A percentile compares a stretch with the other conserved stretches of the same genome.
These are phyloP conservation scores for Coemansia sp. DNA, from an alignment of 192 early-diverging fungal species.

Conservation along the genomic window DNA sequence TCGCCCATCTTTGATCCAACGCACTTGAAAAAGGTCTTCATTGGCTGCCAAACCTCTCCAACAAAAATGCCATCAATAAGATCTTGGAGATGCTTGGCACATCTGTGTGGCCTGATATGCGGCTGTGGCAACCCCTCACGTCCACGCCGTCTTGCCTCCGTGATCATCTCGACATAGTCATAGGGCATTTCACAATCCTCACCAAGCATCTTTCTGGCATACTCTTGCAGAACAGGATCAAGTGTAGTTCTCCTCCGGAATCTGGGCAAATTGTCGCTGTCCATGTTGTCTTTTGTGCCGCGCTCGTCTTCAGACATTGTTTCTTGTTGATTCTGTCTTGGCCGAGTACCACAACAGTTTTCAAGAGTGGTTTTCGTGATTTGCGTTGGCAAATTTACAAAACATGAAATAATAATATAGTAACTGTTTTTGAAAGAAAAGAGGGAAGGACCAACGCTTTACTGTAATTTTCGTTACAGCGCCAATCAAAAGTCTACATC, in stretches of 20 bases:
- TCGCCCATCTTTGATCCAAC: constrained; percentile 41
- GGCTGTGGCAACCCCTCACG: constrained; percentile 49
- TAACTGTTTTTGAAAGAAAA: too few relatives aligned
- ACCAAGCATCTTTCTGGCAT: constrained; percentile 44
- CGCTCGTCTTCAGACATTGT: neutral
- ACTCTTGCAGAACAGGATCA: constrained; percentile 39
- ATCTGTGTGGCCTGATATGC: constrained; percentile 45
- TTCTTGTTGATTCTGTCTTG: neutral
- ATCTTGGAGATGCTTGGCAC: constrained; percentile 50
- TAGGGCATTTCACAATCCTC: constrained; percentile 39
- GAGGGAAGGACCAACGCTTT: too few relatives aligned
- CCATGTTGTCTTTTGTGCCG: neutral
- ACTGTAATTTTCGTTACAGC: too few relatives aligned
- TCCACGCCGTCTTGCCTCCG: constrained; percentile 42
- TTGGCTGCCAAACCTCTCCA: constrained; percentile 31
- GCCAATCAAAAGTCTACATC: too few relatives aligned
- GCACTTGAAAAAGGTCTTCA: constrained; percentile 41
- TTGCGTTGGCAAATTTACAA: neutral
- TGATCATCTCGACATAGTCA: constrained; percentile 35
- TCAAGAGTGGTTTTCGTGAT: neutral
- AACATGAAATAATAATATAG: neutral
- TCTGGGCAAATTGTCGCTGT: neutral
- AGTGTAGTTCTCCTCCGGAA: neutral
- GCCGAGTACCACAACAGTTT: neutral
- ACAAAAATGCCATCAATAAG: constrained; percentile 47